Conservation (phyloP, 2,329 filamentous ascomycete genomes). For the Epichloe festucae region DNA sequence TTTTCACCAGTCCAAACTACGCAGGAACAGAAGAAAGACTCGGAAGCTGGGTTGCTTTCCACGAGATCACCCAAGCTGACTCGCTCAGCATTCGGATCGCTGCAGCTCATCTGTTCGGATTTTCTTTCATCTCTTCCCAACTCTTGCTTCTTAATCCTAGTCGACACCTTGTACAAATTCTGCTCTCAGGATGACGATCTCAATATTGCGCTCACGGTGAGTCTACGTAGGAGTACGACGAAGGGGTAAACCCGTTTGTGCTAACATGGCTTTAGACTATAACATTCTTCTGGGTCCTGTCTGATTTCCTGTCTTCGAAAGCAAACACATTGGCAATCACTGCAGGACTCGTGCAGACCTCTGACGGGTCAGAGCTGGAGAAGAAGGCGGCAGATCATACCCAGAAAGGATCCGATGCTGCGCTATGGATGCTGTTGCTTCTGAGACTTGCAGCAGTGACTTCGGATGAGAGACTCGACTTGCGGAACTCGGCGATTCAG, state of each 20-base stretch:
- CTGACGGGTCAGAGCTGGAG: conserved; percentile 38
- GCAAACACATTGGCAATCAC: conserved; percentile 46
- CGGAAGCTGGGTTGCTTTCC: conserved; percentile 23
- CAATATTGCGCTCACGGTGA: conserved; percentile 83
- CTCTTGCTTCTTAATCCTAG: conserved; percentile 60
- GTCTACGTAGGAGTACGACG: conserved; percentile 12
- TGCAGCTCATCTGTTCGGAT: conserved; percentile 89
- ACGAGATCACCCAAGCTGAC: conserved; percentile 63
- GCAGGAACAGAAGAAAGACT: conserved; percentile 20
- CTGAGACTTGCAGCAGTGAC: conserved; percentile 59
- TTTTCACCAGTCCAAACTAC: conserved; percentile 40
- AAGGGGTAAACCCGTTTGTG: background rate
- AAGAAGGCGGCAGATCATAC: conserved; percentile 46
- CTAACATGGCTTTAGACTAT: conserved; percentile 49
- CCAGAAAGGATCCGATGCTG: conserved; percentile 50
- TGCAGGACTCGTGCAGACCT: conserved; percentile 38
- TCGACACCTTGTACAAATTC: conserved; percentile 82
- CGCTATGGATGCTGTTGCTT: conserved; percentile 67
- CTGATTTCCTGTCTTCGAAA: conserved; percentile 64
- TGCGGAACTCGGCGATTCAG: conserved; percentile 80
- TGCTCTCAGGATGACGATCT: conserved; percentile 82
- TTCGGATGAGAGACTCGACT: conserved; percentile 57
- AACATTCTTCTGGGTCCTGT: conserved; percentile 92
- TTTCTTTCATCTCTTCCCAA: conserved; percentile 65
- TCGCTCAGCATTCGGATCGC: conserved; percentile 73